Base-by-base conservation (phyloP, 2,329 filamentous ascomycete species). In the Periconia sp. region DNA sequence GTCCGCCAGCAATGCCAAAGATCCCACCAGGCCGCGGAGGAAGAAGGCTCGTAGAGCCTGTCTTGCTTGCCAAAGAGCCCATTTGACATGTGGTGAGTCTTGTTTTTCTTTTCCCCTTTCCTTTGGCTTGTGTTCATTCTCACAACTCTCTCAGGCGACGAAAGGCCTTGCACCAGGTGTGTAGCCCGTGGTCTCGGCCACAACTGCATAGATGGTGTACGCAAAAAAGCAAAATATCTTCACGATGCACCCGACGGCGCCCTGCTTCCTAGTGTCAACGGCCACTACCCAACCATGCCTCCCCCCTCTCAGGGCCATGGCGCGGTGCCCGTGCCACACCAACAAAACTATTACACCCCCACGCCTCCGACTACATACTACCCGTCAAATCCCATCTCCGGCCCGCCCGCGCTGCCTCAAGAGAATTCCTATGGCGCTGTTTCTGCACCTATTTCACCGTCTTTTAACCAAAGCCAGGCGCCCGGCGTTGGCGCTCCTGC, bases 181-280 rank as follows among this genome's bases (percentile, higher is more conserved):
- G 91, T 97, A 64, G 97, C 97, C 76, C 88, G 94, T 65, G 91
- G 91, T 44, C 84, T 97, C 19, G 90, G 92, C 66, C 92, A 96
- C 72, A 86, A 86, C 56, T 99, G 94, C 70, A 92, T 96, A 74
- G 94, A 99, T 71, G 94, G 94, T 50, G 92, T 97, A 48, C 89
- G 94, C 59, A 99, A 99, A 77, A 99, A 97, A 82, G 94, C 94
- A 49, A 99, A 99, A 75, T 99, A 99, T 74, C 89, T 99, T 52
- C 92, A 97, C 70, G 94, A 97, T 81, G 92, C 93, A 23, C 92
- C 93, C 35, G 86, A 91, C 49, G 92, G 95, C 72, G 92, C 92
- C 44, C 81, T 97, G 57, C 84, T 93, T 70, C 91, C 92, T n/a
- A 91, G 94, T 41, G 82, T 94, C 45, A 87, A 88, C 6, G 85